Evolutionary conservation across 345 rosid species (phyloP).

Genomic region (Garcia nutans): DNA sequence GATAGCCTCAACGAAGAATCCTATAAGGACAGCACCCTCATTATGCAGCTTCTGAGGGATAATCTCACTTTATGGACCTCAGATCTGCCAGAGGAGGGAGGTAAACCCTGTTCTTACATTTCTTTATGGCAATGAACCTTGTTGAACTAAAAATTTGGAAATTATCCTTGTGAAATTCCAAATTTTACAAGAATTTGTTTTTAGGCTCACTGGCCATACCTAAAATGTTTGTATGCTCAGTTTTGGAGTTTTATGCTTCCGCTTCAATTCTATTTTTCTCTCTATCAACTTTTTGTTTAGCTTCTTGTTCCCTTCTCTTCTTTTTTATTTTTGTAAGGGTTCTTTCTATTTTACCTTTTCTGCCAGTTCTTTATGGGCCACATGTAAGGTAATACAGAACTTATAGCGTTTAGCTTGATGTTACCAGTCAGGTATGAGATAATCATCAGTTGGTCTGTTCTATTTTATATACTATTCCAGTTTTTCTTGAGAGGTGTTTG

Average conservation of each 20-base stretch:
- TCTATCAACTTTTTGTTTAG: too few relatives aligned
- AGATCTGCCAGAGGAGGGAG: constrained; percentile 82
- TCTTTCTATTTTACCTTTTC: too few relatives aligned
- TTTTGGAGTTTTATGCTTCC: neutral
- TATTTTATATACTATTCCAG: too few relatives aligned
- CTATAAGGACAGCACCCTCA: constrained; percentile 84
- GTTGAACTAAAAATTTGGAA: neutral
- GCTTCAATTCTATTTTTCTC: too few relatives aligned
- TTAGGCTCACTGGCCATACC: neutral
- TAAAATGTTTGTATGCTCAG: neutral
- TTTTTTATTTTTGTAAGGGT: too few relatives aligned
- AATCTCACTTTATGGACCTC: constrained; percentile 84
- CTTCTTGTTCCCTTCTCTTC: too few relatives aligned
- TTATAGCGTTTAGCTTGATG: too few relatives aligned
- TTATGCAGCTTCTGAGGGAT: constrained; percentile 91
- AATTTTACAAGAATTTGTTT: neutral
- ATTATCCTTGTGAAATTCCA: neutral
- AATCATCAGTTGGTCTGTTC: too few relatives aligned
- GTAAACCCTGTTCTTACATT: constrained; percentile 29
- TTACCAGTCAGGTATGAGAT: too few relatives aligned
- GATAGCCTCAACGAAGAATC: constrained; percentile 89
- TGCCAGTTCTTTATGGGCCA: too few relatives aligned
- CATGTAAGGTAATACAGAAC: too few relatives aligned
- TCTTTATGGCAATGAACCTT: neutral
- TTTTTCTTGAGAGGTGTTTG: neutral